Evolutionary conservation across 1,284 basidiomycete species (phyloP).

Genomic region (Pseudozyma sp.): DNA sequence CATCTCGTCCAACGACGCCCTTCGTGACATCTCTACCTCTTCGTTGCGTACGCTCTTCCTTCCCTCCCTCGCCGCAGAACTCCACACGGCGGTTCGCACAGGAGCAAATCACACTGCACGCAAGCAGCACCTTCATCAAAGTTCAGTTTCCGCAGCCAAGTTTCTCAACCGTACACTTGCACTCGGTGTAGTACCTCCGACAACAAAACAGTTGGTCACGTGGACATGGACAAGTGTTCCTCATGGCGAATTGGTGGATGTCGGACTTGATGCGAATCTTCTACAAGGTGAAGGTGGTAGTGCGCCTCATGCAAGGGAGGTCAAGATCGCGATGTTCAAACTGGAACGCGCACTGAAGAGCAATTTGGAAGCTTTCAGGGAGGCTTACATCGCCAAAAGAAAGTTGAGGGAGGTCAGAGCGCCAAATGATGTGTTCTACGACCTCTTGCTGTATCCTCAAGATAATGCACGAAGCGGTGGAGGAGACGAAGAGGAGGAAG

Average conservation of each 20-base stretch:
- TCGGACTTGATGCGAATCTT: slow-evolving; percentile 11
- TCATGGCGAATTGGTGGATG: slow-evolving; percentile 2
- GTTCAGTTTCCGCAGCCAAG: slow-evolving; percentile 17
- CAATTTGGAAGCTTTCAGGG: slow-evolving; percentile 52
- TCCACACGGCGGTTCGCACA: slow-evolving; percentile 29
- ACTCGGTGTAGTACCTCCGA: slow-evolving; percentile 39
- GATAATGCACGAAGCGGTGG: background rate
- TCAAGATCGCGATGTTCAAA: slow-evolving; percentile 61
- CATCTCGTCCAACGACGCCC: slow-evolving; percentile 51
- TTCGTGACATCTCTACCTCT: slow-evolving; percentile 57
- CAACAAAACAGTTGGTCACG: slow-evolving; percentile 19
- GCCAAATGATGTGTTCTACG: slow-evolving; percentile 45
- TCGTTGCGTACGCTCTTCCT: slow-evolving; percentile 59
- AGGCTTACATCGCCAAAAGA: slow-evolving; percentile 19
- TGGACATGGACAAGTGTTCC: slow-evolving; percentile 18
- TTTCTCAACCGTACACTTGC: slow-evolving; percentile 32
- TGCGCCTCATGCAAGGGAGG: slow-evolving; percentile 35
- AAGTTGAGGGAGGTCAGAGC: slow-evolving; percentile 2
- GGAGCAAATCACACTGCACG: slow-evolving; percentile 18
- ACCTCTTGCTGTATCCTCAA: slow-evolving; percentile 38
- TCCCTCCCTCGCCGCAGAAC: slow-evolving; percentile 42
- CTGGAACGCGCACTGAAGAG: slow-evolving; percentile 53
- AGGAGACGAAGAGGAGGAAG: slow-evolving; percentile 36
- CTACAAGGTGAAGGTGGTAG: background rate
- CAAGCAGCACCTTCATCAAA: slow-evolving; percentile 22